Evolutionary conservation across 257 asterid species (phyloP).

Genomic region (Ligustrum vulgare): DNA sequence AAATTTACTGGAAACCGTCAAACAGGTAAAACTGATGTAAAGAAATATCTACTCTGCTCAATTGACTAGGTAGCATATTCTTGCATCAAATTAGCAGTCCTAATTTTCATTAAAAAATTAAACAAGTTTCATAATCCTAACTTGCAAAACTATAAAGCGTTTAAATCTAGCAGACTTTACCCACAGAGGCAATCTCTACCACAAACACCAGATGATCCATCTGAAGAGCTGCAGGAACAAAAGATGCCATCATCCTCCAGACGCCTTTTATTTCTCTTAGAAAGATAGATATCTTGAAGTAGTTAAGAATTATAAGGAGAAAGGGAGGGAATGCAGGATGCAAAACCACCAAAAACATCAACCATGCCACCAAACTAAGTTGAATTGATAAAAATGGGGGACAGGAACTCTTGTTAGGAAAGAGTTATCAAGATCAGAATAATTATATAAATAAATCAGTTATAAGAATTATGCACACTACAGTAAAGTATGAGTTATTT

Average conservation of each 20-base stretch:
- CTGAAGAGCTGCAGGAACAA: slow-evolving; percentile 78
- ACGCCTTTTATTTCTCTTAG: slow-evolving; percentile 79
- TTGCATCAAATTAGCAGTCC: background rate
- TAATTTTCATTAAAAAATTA: background rate
- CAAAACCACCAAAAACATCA: slow-evolving; percentile 4
- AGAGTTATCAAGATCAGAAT: background rate
- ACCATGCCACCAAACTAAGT: background rate
- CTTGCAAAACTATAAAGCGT: slow-evolving; percentile 6
- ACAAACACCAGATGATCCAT: slow-evolving; percentile 74
- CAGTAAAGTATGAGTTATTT: background rate
- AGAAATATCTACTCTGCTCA: background rate
- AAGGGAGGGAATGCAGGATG: slow-evolving; percentile 4
- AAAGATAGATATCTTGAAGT: slow-evolving; percentile 66
- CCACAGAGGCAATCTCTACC: slow-evolving; percentile 87
- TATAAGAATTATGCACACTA: background rate
- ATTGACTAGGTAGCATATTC: background rate
- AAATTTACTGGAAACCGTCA: background rate
- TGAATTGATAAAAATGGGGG: slow-evolving; percentile 7
- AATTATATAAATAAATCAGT: slow-evolving; percentile 1
- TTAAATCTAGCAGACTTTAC: slow-evolving; percentile 41
- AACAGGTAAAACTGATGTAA: background rate
- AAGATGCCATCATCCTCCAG: slow-evolving; percentile 84
- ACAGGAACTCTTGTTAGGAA: background rate
- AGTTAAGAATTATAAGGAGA: slow-evolving; percentile 43
- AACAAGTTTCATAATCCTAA: slow-evolving; percentile 18